These are phyloP conservation scores for Phytopythium montanum DNA, from an alignment of 352 stramenopile genomes.

Conservation along the genomic window DNA sequence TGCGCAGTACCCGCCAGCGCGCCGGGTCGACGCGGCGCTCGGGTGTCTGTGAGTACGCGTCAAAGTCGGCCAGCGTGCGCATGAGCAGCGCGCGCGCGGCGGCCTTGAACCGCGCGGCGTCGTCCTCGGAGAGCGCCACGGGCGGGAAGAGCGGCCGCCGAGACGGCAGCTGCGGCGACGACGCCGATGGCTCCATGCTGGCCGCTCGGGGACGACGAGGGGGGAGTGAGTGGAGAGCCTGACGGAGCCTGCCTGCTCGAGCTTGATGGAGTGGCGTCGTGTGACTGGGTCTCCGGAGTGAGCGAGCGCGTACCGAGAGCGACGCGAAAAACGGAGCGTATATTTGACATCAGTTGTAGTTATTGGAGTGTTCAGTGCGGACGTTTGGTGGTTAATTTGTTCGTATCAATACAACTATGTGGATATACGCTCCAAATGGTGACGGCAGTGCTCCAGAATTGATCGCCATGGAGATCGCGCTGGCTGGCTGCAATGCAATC, in stretches of 20 bases:
- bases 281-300: not conserved
- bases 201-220: not conserved
- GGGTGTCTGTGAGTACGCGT: constrained; percentile 26
- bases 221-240: not conserved
- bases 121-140: constrained; percentile 22
- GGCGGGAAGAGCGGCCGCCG: constrained; percentile 22
- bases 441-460: not conserved
- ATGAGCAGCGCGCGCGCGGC: constrained; percentile 29
- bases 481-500: not conserved
- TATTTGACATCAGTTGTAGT: not conserved
- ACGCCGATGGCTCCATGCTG: constrained; percentile 1
- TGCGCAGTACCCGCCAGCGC: constrained; percentile 33
- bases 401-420: not conserved
- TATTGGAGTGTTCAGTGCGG: not conserved
- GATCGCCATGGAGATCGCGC: not conserved
- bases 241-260: too few relatives aligned
- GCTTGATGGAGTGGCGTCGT: not conserved
- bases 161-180: not conserved
- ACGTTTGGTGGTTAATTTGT: not conserved
- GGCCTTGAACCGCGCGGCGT: constrained; percentile 23
- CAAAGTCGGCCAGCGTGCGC: constrained; percentile 24
- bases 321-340: not conserved
- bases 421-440: not conserved
- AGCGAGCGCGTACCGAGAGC: not conserved
- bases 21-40: constrained; percentile 28